A percentile compares a stretch with the other conserved stretches of the same genome.
These are phyloP conservation scores for Arthrobotrys musiformis DNA, from an alignment of 2,329 filamentous ascomycete genomes.

Conservation along the genomic window DNA sequence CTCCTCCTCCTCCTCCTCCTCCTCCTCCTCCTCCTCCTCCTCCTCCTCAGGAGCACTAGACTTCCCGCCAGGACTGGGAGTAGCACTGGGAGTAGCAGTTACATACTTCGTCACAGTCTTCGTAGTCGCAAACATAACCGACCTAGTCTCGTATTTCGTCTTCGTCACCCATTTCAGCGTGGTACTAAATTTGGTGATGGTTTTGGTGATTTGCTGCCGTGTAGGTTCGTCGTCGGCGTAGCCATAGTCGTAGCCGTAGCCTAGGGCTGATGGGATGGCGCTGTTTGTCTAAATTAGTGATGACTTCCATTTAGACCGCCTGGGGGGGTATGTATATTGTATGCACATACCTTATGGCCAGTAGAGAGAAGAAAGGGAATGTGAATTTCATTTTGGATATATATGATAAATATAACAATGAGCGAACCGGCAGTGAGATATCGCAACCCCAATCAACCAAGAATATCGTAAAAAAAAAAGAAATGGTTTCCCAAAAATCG, in stretches of 20 bases:
- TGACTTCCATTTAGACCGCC: too few species aligned
- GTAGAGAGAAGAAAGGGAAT: not conserved
- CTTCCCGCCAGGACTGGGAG: not conserved
- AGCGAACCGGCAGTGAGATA: too few species aligned
- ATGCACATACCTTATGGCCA: not conserved
- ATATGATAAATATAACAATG: not conserved
- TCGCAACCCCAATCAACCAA: too few species aligned
- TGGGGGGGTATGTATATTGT: not conserved
- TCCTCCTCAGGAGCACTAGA: not conserved
- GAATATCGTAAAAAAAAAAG: too few species aligned
- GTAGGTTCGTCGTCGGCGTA: not conserved
- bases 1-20: not conserved
- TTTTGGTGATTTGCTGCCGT: not conserved
- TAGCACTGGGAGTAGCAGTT: not conserved
- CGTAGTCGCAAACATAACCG: not conserved
- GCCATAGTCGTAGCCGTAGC: not conserved
- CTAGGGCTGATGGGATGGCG: not conserved
- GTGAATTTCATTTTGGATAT: not conserved
- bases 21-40: not conserved
- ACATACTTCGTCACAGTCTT: not conserved
- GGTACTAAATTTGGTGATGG: not conserved
- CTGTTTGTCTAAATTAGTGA: not conserved
- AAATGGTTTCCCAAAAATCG: too few species aligned
- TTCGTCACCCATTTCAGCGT: not conserved
- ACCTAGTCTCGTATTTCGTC: not conserved